Percentiles rank a stretch among this genome's conserved stretches.
These are phyloP conservation scores for Yarrowia sp. DNA, from an alignment of 805 yeast genomes.

Conservation along the genomic window DNA sequence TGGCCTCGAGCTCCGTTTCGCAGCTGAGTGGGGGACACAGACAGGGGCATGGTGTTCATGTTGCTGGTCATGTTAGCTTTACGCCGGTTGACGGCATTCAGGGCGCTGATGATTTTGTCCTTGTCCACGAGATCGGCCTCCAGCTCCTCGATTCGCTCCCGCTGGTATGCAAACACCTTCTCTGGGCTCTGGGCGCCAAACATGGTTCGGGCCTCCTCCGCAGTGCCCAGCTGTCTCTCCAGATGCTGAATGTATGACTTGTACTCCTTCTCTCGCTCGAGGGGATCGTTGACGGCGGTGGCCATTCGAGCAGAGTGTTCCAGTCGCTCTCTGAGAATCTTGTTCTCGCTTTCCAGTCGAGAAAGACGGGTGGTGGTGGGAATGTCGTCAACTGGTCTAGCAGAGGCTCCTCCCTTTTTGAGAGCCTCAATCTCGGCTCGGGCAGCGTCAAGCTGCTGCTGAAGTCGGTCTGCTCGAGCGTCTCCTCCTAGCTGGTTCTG, in stretches of 20 bases:
- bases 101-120: constrained; percentile 77
- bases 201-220: constrained; percentile 40
- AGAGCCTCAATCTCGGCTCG: constrained; percentile 57
- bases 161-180: constrained; percentile 61
- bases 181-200: constrained; percentile 42
- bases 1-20: constrained; percentile 5
- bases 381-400: not conserved
- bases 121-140: constrained; percentile 69
- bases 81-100: constrained; percentile 68
- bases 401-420: constrained; percentile 28
- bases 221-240: constrained; percentile 59
- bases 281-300: constrained; percentile 20
- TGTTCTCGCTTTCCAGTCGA: constrained; percentile 67
- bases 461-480: constrained; percentile 62
- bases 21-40: constrained; percentile 32
- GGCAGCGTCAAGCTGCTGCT: constrained; percentile 67
- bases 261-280: constrained; percentile 46
- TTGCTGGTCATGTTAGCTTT: constrained; percentile 52
- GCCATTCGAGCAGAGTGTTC: constrained; percentile 66
- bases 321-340: constrained; percentile 66
- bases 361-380: constrained; percentile 49
- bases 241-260: constrained; percentile 65
- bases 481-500: constrained; percentile 54
- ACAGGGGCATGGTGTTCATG: constrained; percentile 32
- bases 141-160: constrained; percentile 71